Evolutionary conservation across 306 rosid species (phyloP), one percentile per base, ranked within the genome.

Genomic region (Gynostemma pentaphyllum): DNA sequence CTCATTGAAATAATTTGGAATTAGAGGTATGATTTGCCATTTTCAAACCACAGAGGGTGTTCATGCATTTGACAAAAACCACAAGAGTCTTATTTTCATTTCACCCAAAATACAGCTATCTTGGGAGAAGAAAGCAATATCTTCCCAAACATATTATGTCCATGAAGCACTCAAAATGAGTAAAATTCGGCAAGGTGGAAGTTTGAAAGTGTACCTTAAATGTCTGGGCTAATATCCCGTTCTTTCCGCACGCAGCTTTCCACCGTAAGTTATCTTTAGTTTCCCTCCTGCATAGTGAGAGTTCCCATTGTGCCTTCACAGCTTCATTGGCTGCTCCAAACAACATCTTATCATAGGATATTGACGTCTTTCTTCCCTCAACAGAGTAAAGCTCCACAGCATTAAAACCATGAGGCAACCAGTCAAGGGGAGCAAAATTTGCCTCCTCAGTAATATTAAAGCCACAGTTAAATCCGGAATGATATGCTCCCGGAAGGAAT

Each of bases 401-500:
- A 67, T 76, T 73, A 80, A 50, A 82, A 57, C 99, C 99, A 32
- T 73, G 80, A 70, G 82, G 88, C 74, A 92, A 76, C 99, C 96
- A 92, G 49, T 82, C 88, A 39, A 92, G 70, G 69, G 99, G 85
- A 59, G 96, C 95, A 67, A 86, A 81, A 68, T 79, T 79, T 67
- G 78, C 83, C 7, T 72, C 77, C 82, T 84, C 95, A 16, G 90
- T 77, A 71, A 79, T 74, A 74, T 80, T 92, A 78, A 92, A 92
- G 60, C 99, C 99, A 27, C 87, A 86, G 71, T 86, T 82, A 70
- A 92, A 84, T 69, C 88, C 94, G 0, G 96, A 82, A 84, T 78
- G 80, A 77, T 81, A 86, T 69, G 85, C 83, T 71, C 95, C 87
- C 12, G 96, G 88, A 59, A 84, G 72, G 70, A 81, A 68, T 40